Base-by-base conservation (phyloP, 2,329 filamentous ascomycete species). In the Pseudogymnoascus sp. region DNA sequence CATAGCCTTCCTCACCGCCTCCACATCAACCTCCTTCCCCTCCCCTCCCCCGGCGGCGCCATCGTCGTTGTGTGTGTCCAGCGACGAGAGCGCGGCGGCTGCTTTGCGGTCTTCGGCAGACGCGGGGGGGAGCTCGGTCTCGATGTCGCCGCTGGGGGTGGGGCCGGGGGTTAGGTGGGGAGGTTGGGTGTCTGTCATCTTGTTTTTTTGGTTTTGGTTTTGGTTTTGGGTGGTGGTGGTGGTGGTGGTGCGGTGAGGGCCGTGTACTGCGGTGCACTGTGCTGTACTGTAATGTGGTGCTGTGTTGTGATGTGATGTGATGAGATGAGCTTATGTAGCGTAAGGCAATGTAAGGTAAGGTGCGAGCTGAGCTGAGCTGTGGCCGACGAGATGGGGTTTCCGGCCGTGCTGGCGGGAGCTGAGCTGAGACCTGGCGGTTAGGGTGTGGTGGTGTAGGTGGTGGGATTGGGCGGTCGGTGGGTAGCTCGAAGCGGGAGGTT, bases 91-190 rank as follows among this genome's bases (percentile, higher is more conserved):
- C 31, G 89, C 89, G 6, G 86, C 87, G 42, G 88, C 88, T 53
- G 88, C 88, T 76, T 91, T 91, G 75, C 88, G 86, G 77, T 91
- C 88, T 75, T 91, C 88, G 71, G 88, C 88, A 44, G 83, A 85
- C 63, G 77, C 75, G 17, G 69, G 66, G 11, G 71, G 75, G 68
- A 80, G 75, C 69, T 85, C 83, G 65, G 86, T 83, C 64, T 86
- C 83, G 66, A 82, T 78, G 66, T 86, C 83, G 65, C 80, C 83
- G 53, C 80, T 78, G 31, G 40, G 13, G 10, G 82, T 80, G 64
- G 83, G 83, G 72, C 86, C 86, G 73, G 88, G 84, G 66, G 81
- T 78, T 64, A 88, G 74, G 61, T 73, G 78, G 50, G 79, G 71
- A 44, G 86, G 84, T 73, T 88, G 85, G 59, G 83, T 82, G 73